These are phyloP conservation scores for Diaporthe batatas DNA, from an alignment of 2,329 filamentous ascomycete species.

Conservation along the genomic window DNA sequence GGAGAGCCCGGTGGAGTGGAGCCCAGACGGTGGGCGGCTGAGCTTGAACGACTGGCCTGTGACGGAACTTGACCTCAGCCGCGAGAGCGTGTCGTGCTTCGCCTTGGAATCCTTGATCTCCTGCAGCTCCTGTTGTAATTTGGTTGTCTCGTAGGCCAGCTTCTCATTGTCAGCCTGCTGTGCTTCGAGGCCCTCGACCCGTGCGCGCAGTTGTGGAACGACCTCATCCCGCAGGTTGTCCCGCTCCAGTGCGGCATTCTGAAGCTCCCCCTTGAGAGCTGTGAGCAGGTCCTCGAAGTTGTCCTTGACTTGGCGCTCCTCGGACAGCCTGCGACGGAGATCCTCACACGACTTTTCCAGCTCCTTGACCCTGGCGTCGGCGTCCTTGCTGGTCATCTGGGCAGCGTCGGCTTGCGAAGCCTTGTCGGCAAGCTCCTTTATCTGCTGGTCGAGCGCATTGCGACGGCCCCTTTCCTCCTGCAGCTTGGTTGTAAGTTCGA, in stretches of 20 bases:
- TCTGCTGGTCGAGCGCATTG: conserved; percentile 83
- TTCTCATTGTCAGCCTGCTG: conserved; percentile 80
- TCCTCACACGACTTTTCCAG: conserved; percentile 87
- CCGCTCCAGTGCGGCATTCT: conserved; percentile 86
- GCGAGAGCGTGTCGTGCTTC: conserved; percentile 49
- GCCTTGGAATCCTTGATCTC: conserved; percentile 67
- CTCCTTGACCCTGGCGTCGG: conserved; percentile 76
- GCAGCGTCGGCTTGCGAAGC: conserved; percentile 73
- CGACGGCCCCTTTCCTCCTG: conserved; percentile 87
- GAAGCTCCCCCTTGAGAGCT: conserved; percentile 85
- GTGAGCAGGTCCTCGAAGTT: conserved; percentile 94
- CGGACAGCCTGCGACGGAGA: conserved; percentile 81
- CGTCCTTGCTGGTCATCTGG: conserved; percentile 68
- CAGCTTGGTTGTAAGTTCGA: conserved; percentile 87
- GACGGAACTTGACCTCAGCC: conserved; percentile 57
- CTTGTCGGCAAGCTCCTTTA: conserved; percentile 84
- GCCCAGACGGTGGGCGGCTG: conserved; percentile 48
- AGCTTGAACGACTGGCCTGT: conserved; percentile 50
- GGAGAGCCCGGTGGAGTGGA: conserved; percentile 50
- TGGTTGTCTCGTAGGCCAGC: conserved; percentile 82
- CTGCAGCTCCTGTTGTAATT: conserved; percentile 89
- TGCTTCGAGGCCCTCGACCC: conserved; percentile 82
- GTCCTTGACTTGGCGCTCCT: conserved; percentile 89
- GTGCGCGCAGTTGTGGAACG: conserved; percentile 81
- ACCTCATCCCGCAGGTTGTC: conserved; percentile 93